Evolutionary conservation across 106 monocot species (phyloP), one percentile per base, ranked within the genome.

Genomic region (Platanthera guangdongensis): DNA sequence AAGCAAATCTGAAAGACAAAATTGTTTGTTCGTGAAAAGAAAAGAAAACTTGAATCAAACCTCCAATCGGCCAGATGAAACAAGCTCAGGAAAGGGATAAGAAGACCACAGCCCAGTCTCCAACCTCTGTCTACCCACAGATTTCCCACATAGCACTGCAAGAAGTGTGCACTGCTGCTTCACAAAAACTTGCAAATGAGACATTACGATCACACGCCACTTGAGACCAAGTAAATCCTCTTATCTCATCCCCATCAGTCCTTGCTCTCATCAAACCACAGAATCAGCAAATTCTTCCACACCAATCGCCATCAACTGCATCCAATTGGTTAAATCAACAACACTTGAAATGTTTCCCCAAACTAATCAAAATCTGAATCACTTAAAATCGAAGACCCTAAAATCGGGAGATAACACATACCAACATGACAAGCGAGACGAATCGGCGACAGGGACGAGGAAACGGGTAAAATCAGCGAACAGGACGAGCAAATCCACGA

Each of bases 1-100:
- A 47, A 71, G 2, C 72, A 72, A 70, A 71, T 52, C n/a, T 47
- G 11, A 25, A 62, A n/a, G 6, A 8, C 54, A 75, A 9, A 55
- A 28, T 8, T 32, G 65, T 65, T 65, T 65, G 2, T 54, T 6
- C 16, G 11, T 2, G 21, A 73, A 76, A 21, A 50, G 71, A 78
- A 14, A 51, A 46, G 18, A 45, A 84, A 62, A 21, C 3, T 65
- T 18, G 15, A 79, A 52, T n/a, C 63, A 8, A 21, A 94, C 99
- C 92, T 92, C 99, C 9, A 99, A 60, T 14, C 94, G 88, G 19
- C 99, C 94, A 8, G 94, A 78, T 8, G 99, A 99, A 51, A 75
- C 75, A 9, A 94, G 85, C 81, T 92, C 88, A 4, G 99, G 94
- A 71, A 92, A 85, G 18, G 92, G 87, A 81, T 83, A 92, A 9